A percentile compares a stretch with the other conserved stretches of the same genome.
Evolutionary conservation across 139 green algal genomes (phyloP).

Genomic region (Micractinium sp.): DNA sequence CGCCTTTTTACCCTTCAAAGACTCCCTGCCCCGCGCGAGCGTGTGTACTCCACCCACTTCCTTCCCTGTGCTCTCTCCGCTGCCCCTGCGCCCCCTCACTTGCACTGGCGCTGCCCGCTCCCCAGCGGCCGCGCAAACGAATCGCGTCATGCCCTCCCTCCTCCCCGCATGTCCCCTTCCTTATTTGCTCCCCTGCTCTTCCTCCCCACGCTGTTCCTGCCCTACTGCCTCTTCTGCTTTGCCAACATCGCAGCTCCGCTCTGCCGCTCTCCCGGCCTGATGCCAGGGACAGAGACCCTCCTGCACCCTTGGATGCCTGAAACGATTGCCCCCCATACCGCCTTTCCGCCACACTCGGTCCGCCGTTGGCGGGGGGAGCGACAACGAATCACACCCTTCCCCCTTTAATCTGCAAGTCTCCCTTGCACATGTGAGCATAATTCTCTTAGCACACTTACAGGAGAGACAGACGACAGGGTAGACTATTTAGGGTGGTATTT

Average conservation of each 20-base stretch:
- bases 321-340: too few relatives aligned
- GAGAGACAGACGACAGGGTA: too few relatives aligned
- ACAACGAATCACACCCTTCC: too few relatives aligned
- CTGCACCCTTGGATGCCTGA: too few relatives aligned
- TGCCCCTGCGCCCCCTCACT: background rate
- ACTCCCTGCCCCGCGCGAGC: background rate
- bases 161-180: background rate
- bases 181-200: background rate
- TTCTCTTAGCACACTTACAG: background rate
- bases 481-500: too few relatives aligned
- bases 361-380: too few relatives aligned
- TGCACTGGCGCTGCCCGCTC: too few relatives aligned
- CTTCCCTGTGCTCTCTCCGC: background rate
- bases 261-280: background rate
- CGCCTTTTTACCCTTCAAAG: background rate
- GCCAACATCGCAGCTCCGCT: background rate
- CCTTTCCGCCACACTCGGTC: too few relatives aligned
- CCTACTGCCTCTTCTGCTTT: background rate
- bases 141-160: too few relatives aligned
- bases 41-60: background rate
- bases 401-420: background rate
- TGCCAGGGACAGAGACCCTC: background rate
- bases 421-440: background rate
- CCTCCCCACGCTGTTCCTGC: background rate
- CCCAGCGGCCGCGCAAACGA: too few relatives aligned